Evolutionary conservation across 306 rosid species (phyloP).

Genomic region (Malus orientalis): DNA sequence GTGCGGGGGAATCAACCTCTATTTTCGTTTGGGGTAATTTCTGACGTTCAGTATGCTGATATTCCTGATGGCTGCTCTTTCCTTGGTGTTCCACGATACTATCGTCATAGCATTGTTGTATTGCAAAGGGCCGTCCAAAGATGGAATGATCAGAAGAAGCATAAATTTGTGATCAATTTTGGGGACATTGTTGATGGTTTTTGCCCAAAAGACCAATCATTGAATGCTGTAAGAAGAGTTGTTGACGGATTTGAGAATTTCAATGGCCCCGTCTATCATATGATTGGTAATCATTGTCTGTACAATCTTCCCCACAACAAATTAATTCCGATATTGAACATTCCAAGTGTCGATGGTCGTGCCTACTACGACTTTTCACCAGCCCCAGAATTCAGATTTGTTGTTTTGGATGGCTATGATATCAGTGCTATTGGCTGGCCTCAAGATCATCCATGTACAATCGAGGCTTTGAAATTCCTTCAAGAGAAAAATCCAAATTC

Average conservation of each 20-base stretch:
- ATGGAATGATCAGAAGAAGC: constrained; percentile 59
- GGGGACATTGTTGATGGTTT: constrained; percentile 92
- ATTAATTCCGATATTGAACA: constrained; percentile 68
- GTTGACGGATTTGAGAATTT: constrained; percentile 50
- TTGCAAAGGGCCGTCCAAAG: constrained; percentile 64
- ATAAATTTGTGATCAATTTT: constrained; percentile 57
- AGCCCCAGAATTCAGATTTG: constrained; percentile 53
- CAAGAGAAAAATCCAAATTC: constrained; percentile 62
- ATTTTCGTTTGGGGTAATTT: constrained; percentile 77
- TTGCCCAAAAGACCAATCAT: constrained; percentile 74
- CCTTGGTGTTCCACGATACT: constrained; percentile 78
- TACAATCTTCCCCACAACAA: constrained; percentile 79
- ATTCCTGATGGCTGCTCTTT: constrained; percentile 83
- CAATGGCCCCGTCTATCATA: constrained; percentile 61
- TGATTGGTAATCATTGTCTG: constrained; percentile 93
- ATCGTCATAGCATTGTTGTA: constrained; percentile 69
- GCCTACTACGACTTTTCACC: constrained; percentile 89
- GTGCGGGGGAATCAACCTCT: constrained; percentile 44
- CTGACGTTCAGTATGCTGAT: constrained; percentile 88
- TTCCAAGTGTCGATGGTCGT: constrained; percentile 28
- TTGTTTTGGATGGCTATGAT: constrained; percentile 81
- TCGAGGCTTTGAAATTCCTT: constrained; percentile 56
- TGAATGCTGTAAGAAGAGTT: constrained; percentile 45
- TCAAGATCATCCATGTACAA: constrained; percentile 52
- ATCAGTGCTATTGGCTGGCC: constrained; percentile 93